These are phyloP conservation scores for Gardenia jasminoides DNA, from an alignment of 257 asterid genomes.

Conservation along the genomic window DNA sequence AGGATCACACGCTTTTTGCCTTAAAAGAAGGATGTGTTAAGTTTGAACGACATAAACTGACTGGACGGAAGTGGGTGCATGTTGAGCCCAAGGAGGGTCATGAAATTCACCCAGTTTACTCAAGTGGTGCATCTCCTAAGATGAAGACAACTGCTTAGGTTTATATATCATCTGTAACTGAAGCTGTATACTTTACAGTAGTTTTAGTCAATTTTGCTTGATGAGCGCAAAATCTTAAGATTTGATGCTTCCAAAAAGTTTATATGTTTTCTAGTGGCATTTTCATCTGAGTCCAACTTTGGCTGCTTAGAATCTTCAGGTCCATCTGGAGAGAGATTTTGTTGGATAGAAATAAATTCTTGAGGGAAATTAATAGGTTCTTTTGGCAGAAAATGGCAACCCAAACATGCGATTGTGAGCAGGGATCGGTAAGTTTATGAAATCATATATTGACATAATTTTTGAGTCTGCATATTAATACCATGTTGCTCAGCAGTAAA, in stretches of 20 bases:
- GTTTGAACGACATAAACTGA: slow-evolving; percentile 59
- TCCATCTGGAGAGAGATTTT: too few species aligned
- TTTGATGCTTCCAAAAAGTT: not conserved
- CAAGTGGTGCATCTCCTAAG: slow-evolving; percentile 28
- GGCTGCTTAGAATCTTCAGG: not conserved
- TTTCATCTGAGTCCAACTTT: not conserved
- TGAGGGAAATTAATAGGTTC: too few species aligned
- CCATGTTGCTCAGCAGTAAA: too few species aligned
- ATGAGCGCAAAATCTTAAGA: not conserved
- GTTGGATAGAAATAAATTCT: not conserved
- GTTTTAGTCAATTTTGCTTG: slow-evolving; percentile 28
- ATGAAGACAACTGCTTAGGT: slow-evolving; percentile 45
- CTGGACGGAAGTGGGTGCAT: slow-evolving; percentile 92
- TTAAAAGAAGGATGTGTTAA: slow-evolving; percentile 81
- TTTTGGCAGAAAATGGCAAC: too few species aligned
- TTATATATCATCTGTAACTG: not conserved
- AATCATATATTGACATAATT: too few species aligned
- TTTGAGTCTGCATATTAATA: too few species aligned
- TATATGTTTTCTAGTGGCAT: not conserved
- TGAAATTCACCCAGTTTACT: slow-evolving; percentile 68
- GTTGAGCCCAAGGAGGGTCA: slow-evolving; percentile 88
- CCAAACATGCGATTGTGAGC: too few species aligned
- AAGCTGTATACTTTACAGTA: not conserved
- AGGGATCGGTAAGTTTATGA: too few species aligned
- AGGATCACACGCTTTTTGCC: slow-evolving; percentile 88